Conservation (phyloP, 139 green algal species). For the Micromonas pusilla region DNA sequence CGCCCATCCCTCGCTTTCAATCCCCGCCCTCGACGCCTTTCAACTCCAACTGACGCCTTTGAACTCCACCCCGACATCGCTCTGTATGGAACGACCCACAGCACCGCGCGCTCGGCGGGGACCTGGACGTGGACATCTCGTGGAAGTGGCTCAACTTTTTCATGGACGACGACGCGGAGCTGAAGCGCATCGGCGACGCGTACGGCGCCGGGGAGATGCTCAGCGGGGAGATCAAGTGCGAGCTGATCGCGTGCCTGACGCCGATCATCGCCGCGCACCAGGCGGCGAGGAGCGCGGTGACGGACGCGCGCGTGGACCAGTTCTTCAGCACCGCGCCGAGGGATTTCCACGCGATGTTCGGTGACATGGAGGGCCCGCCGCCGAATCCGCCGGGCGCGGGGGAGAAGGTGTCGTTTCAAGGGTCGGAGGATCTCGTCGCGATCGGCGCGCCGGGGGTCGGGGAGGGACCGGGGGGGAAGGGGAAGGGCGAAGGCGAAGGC, state of each 20-base stretch:
- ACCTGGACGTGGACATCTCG: conserved; percentile 89
- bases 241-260: conserved; percentile 60
- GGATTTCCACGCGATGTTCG: conserved; percentile 3
- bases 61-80: no score
- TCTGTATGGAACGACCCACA: no score
- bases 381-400: not conserved
- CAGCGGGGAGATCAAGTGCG: conserved; percentile 87
- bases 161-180: conserved; percentile 81
- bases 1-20: no score
- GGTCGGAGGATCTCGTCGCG: not conserved
- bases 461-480: not conserved
- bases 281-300: conserved; percentile 10
- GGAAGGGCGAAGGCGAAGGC: no score
- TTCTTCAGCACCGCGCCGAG: conserved; percentile 19
- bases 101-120: conserved; percentile 72
- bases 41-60: no score
- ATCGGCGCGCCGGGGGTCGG: not conserved
- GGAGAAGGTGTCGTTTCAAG: not conserved
- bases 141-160: conserved; percentile 98
- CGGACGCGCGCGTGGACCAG: conserved; percentile 27
- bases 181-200: conserved; percentile 66
- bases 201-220: conserved; percentile 86
- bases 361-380: not conserved
- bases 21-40: no score
- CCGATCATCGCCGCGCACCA: conserved; percentile 24